Evolutionary conservation across 2,329 filamentous ascomycete species (phyloP), one percentile per base, ranked within the genome.

Genomic region (Ceratocystis smalleyi): DNA sequence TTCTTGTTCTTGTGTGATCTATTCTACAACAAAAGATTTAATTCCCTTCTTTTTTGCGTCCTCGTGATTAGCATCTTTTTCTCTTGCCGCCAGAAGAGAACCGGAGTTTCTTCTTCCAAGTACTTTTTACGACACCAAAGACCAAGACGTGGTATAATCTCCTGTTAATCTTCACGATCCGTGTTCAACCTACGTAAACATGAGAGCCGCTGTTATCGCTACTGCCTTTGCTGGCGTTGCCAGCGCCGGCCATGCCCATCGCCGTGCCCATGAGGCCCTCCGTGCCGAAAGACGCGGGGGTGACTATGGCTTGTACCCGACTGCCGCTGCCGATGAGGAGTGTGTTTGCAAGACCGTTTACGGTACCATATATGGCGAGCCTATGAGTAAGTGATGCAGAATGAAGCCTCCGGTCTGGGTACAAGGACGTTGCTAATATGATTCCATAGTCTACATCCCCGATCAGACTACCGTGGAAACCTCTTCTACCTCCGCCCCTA

Each of bases 151-250:
- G 67, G 66, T 64, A 62, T 59, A 65, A 65, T 59, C 64, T 64
- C 51, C 15, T 24, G 2, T 2, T n/a, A 5, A 32, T 43, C 22
- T 64, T 73, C 77, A 87, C 72, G 51, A 40, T 40, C 12, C 35
- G 35, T 40, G 35, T 40, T 22, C 10, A 10, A 10, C 47, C 22
- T 51, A 22, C 45, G 3, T 27, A 2, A 51, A 15, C 7, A 94
- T 94, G 89, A 94, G 88, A 86, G 84, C 80, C 72, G 75, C 88
- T 70, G 82, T 85, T 74, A 83, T 85, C 74, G 79, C 77, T 75
- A 85, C 78, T 74, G 83, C 77, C 72, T 75, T 81, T 73, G 81
- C 77, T 69, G 79, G 76, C 71, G 77, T 78, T 74, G 84, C 77
- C 74, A 79, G 72, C 70, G 83, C 82, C 69, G 75, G 73, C 68